phyloP scores from a whole-genome alignment of 2,329 filamentous ascomycete species.

The Aspergillus felis region DNA sequence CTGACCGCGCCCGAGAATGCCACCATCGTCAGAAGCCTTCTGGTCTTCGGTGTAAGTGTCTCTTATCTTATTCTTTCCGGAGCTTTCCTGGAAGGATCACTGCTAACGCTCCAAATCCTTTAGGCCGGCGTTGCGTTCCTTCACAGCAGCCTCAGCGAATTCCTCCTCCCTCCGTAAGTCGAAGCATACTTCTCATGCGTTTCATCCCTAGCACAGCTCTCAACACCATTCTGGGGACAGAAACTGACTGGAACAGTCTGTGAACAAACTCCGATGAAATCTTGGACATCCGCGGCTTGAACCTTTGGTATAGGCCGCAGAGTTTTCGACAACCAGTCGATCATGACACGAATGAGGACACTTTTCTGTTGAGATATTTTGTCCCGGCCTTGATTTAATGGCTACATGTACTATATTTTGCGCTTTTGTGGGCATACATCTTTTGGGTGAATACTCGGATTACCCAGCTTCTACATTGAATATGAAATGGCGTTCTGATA shows the following conservation, averaged over 20 bases:
- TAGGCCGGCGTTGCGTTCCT: slow-evolving; percentile 65
- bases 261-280: slow-evolving; percentile 12
- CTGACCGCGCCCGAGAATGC: slow-evolving; percentile 66
- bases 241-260: slow-evolving; percentile 14
- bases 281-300: background rate
- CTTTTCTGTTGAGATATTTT: slow-evolving; percentile 7
- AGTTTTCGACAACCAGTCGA: background rate
- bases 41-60: slow-evolving; percentile 62
- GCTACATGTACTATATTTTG: slow-evolving; percentile 25
- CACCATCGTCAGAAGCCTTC: slow-evolving; percentile 63
- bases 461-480: background rate
- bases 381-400: slow-evolving; percentile 12
- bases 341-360: background rate
- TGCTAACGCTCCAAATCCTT: slow-evolving; percentile 1
- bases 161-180: slow-evolving; percentile 59
- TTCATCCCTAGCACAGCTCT: background rate
- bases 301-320: background rate
- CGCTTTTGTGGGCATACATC: slow-evolving; percentile 15
- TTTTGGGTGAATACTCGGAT: slow-evolving; percentile 5
- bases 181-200: slow-evolving; percentile 18
- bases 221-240: slow-evolving; percentile 1
- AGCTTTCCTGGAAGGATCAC: slow-evolving; percentile 7
- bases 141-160: slow-evolving; percentile 64
- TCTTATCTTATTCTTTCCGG: too few relatives aligned
- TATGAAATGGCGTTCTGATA: slow-evolving; percentile 13